Conservation (phyloP, 805 yeast species). For the Ogataea siamensis region DNA sequence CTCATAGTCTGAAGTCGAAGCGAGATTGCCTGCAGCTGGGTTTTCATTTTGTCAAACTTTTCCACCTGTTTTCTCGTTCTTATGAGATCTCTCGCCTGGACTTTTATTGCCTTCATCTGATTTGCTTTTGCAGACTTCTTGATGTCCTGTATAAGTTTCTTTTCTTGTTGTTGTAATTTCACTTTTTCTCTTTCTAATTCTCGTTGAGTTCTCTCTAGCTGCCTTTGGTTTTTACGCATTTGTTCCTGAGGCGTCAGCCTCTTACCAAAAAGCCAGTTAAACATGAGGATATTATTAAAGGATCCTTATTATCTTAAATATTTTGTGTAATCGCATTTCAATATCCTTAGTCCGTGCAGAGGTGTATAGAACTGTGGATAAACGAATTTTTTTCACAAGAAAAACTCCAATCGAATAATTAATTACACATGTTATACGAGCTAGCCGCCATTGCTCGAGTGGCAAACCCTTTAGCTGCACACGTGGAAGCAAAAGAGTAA, state of each 20-base stretch:
- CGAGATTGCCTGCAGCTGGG: slow-evolving; percentile 93
- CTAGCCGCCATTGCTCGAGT: slow-evolving; percentile 86
- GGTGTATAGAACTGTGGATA: neutral
- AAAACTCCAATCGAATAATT: neutral
- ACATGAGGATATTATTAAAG: slow-evolving; percentile 36
- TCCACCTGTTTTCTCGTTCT: slow-evolving; percentile 80
- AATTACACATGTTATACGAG: slow-evolving; percentile 72
- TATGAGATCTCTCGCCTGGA: slow-evolving; percentile 93
- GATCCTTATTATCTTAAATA: too few relatives aligned
- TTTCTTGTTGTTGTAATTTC: slow-evolving; percentile 89
- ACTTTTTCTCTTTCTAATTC: slow-evolving; percentile 86
- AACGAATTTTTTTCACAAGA: neutral
- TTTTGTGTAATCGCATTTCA: too few relatives aligned
- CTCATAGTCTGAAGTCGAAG: slow-evolving; percentile 89
- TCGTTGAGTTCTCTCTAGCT: slow-evolving; percentile 89
- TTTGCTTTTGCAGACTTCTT: slow-evolving; percentile 90
- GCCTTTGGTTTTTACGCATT: slow-evolving; percentile 91
- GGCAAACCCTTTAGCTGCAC: slow-evolving; percentile 50
- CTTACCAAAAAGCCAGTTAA: slow-evolving; percentile 97
- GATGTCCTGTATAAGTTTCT: slow-evolving; percentile 79
- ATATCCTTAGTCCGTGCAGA: too few relatives aligned
- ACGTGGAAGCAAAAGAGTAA: slow-evolving; percentile 61
- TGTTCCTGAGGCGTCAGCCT: slow-evolving; percentile 92
- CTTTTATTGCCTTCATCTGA: slow-evolving; percentile 83
- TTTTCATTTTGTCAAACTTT: slow-evolving; percentile 90